Base-by-base conservation (phyloP, 192 early-diverging fungal species). In the Phlyctochytrium arcticum region DNA sequence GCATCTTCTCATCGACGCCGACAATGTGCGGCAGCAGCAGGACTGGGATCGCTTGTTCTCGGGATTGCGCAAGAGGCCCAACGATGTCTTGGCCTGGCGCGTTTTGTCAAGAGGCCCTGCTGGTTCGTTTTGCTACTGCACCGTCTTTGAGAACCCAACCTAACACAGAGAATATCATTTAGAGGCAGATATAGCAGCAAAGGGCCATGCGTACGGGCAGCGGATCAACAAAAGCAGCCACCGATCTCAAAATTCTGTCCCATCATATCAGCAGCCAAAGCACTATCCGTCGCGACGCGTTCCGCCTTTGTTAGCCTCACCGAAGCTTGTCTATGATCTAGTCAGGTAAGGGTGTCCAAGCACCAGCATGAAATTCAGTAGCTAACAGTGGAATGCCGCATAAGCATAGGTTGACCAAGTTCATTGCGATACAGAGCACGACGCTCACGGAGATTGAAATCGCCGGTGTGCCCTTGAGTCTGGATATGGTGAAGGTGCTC, bases 11-110 rank as follows among this genome's bases (percentile, higher is more conserved):
- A 19, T 75, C 34, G 69, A 71, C 48, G 60, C 57, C 9, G 74
- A 75, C 56, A n/a, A 54, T 1, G 48, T 75, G 7, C 58, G 62
- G n/a, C 34, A 61, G 19, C 58, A 63, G 12, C 65, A 75, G 46
- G 74, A 75, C 34, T 75, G 74, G 74, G 64, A 31, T 32, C 68
- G 46, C 3, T 23, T 75, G 29, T 49, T 75, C 32, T 48, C 48
- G 12, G 74, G 68, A 1, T 29, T 75, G 15, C 56, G 74, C 6
- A 70, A 75, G n/a, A n/a, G n/a, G n/a, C n/a, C n/a, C 36, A 19
- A 23, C 2, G 61, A 71, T 15, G 31, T 63, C 2, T 48, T 48
- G 36, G 60, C 54, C 29, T 12, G 69, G 10, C 47, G 68, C 6
- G 58, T 69, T 31, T 57, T 64, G 5, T 67, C 65, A 47, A 42